Base-by-base conservation (phyloP, 169 alveolate genomes). In the Babesia sp. region DNA sequence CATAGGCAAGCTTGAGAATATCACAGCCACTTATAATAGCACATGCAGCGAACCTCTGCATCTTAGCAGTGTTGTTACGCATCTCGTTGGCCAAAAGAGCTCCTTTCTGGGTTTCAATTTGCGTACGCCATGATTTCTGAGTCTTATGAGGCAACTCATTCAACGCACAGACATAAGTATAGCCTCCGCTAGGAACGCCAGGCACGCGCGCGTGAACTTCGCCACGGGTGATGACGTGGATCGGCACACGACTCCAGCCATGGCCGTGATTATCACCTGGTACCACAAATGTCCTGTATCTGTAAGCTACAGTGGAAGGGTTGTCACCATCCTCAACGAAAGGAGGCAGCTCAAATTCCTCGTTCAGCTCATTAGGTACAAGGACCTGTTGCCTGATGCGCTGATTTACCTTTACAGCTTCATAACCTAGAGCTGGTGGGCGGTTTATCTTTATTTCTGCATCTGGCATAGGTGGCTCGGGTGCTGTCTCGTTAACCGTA, bases 381-480 rank as follows among this genome's bases (percentile, higher is more conserved):
- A 90, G 84, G 8, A 94, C 92, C 51, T 93, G 95, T 58, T 94
- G 96, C 31, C 94, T 70, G 28, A 91, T 66, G 69, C 93, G 87
- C 63, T 94, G 96, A 73, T 94, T 94, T 58, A 93, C 90, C 70
- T 88, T 92, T 29, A 93, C 87, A 37, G 97, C 97, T 75, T 94
- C 97, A 31, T 87, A 78, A 34, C 97, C 95, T 16, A 94, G 90
- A 0, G 93, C 84, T 28, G 92, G 94, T 7, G 96, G 96, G 39
- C 97, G 78, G 71, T 93, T 93, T 20, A 92, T 85, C 73, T 93
- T 92, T 61, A 92, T 93, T 71, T 92, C 94, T 37, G 91, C 90
- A 57, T 94, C 97, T 42, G 90, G 96, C 53, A 90, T 78, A 20
- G 97, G 97, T 24, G 97, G 96, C 51, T 94, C 97, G 11, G 91